Evolutionary conservation across 192 early-diverging fungal species (phyloP).

Genomic region (Allomyces macrogynus): DNA sequence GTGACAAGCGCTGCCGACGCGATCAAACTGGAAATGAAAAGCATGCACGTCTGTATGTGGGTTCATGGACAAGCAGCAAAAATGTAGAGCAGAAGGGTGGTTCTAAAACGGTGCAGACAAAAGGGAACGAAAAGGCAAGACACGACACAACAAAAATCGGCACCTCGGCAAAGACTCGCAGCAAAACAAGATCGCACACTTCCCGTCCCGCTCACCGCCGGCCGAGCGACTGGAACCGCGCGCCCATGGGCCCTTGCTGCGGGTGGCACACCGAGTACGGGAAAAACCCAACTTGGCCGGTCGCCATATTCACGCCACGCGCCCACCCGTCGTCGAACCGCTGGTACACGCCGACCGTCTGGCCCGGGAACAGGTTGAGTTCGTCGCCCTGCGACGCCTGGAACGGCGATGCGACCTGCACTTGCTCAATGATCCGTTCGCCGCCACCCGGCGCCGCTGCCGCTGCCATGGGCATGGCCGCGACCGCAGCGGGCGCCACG

Average conservation of each 20-base stretch:
- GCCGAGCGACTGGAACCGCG: not conserved
- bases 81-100: not conserved
- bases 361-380: conserved; percentile 5
- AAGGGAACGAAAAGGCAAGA: not conserved
- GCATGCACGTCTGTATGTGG: too few relatives aligned
- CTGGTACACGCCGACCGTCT: conserved; percentile 7
- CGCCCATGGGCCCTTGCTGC: not conserved
- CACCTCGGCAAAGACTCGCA: not conserved
- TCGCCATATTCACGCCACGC: conserved; percentile 5
- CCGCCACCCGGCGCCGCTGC: not conserved
- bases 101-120: not conserved
- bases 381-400: conserved; percentile 7
- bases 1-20: too few relatives aligned
- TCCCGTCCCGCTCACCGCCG: not conserved
- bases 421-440: not conserved
- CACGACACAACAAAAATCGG: not conserved
- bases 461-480: not conserved
- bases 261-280: conserved; percentile 1
- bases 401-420: not conserved
- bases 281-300: conserved; percentile 7
- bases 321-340: conserved; percentile 16
- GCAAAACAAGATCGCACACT: too few relatives aligned
- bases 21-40: too few relatives aligned
- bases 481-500: not conserved
- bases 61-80: not conserved